Evolutionary conservation across 1,284 basidiomycete genomes (phyloP), one percentile per base, ranked within the genome.

Genomic region (Ceratobasidium sp.): DNA sequence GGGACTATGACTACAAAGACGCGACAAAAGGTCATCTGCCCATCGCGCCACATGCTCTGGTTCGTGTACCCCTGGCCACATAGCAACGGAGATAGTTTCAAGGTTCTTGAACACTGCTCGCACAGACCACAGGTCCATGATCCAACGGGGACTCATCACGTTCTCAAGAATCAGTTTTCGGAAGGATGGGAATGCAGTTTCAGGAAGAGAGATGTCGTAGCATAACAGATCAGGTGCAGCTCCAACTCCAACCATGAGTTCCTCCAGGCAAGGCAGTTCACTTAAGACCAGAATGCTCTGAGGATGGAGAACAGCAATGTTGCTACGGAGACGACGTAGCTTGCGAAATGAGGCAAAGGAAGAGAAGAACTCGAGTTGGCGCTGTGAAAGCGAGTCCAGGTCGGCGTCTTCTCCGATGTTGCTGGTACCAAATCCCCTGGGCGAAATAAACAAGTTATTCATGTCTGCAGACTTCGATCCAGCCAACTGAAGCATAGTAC

Each of bases 241-340:
- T 10, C 54, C 57, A 10, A 35, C 18, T 20, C 18, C 14, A 55
- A 55, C 54, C 54, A 33, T 12, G 10, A 55, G 8, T 10, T 23
- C 8, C n/a, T 27, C 23, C 54, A 55, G 23, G 54, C 20, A 55
- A 55, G 54, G 54, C 54, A 55, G 54, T 55, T 55, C n/a, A 55
- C 54, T 23, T 23, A 55, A n/a, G 8, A 55, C 20, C 12, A 10
- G 6, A 55, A 55, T 8, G 20, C n/a, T 23, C 54, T 55, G 54
- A 55, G 54, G 54, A 55, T 55, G 27, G 1, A 55, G n/a, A 2
- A 55, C 27, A 55, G 54, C 54, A 55, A 27, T 55, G 27, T 55
- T 55, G 54, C 54, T 23, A 23, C 54, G 54, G 10, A 55, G 23
- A n/a, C 27, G 5, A n/a, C n/a, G 3, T 23, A 55, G 27, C 3